These are phyloP conservation scores for Dendrocalamus sinicus DNA, from an alignment of 176 grass and related monocot species.

Conservation along the genomic window DNA sequence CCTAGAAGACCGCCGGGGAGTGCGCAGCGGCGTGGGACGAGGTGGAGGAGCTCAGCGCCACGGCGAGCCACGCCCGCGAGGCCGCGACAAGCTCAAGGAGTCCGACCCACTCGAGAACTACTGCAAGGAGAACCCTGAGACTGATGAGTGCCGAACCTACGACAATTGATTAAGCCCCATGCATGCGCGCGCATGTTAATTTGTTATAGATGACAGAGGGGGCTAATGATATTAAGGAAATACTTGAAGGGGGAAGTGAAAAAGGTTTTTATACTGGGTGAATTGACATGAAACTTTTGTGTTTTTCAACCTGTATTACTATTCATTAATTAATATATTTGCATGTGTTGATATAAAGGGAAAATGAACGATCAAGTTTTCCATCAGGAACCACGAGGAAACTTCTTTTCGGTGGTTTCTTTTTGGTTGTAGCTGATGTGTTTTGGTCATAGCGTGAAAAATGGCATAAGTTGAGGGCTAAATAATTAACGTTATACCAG, in stretches of 20 bases:
- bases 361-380: background rate
- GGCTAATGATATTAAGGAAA: background rate
- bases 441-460: too few relatives aligned
- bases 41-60: conserved; percentile 88
- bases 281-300: background rate
- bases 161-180: conserved; percentile 47
- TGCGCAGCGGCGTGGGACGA: conserved; percentile 92
- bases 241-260: background rate
- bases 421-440: rapidly evolving
- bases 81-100: conserved; percentile 76
- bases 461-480: too few relatives aligned
- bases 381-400: too few relatives aligned
- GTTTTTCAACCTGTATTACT: background rate
- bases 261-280: background rate
- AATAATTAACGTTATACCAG: too few relatives aligned
- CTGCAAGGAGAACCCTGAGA: conserved; percentile 94
- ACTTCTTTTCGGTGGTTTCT: background rate
- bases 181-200: background rate
- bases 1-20: conserved; percentile 39
- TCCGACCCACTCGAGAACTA: conserved; percentile 77
- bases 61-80: conserved; percentile 91
- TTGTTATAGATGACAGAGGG: background rate
- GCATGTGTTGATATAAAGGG: background rate
- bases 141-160: conserved; percentile 88
- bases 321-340: background rate